Evolutionary conservation across 2,329 filamentous ascomycete species (phyloP).

Genomic region (Capronia coronata): DNA sequence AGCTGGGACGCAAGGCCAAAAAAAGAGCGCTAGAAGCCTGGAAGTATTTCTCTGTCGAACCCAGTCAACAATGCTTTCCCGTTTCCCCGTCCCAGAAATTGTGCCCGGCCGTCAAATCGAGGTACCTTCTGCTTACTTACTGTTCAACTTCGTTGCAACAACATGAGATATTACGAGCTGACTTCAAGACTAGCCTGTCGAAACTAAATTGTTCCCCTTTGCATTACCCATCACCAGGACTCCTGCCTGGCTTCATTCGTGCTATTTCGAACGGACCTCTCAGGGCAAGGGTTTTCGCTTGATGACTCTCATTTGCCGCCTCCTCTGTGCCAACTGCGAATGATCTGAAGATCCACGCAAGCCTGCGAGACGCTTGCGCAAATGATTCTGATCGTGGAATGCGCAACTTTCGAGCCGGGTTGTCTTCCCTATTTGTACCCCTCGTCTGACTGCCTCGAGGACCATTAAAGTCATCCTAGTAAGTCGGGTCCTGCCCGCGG

Average conservation of each 20-base stretch:
- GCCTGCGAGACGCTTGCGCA: constrained; percentile 17
- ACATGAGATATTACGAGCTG: constrained; percentile 24
- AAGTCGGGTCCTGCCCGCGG: constrained; percentile 11
- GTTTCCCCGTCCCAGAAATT: constrained; percentile 26
- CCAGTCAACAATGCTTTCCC: constrained; percentile 18
- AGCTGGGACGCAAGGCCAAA: constrained; percentile 1
- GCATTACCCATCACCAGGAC: constrained; percentile 14
- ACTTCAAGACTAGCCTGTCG: constrained; percentile 18
- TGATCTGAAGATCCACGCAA: constrained; percentile 19
- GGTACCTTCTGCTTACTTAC: constrained; percentile 21
- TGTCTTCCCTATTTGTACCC: constrained; percentile 17
- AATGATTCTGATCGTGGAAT: constrained; percentile 24
- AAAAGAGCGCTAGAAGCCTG: constrained; percentile 23
- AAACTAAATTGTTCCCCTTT: constrained; percentile 18
- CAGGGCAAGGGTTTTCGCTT: constrained; percentile 17
- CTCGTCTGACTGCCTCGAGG: constrained; percentile 19
- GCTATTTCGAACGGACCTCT: constrained; percentile 23
- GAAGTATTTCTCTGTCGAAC: constrained; percentile 21
- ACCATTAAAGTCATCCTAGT: constrained; percentile 16
- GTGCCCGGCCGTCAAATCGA: constrained; percentile 14
- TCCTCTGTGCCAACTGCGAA: constrained; percentile 20
- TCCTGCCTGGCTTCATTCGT: constrained; percentile 20
- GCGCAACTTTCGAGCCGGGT: constrained; percentile 23
- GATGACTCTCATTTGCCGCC: constrained; percentile 26
- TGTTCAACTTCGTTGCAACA: constrained; percentile 8